Evolutionary conservation across 179 eudicot genomes (phyloP).

Genomic region (Corrigiola litoralis): DNA sequence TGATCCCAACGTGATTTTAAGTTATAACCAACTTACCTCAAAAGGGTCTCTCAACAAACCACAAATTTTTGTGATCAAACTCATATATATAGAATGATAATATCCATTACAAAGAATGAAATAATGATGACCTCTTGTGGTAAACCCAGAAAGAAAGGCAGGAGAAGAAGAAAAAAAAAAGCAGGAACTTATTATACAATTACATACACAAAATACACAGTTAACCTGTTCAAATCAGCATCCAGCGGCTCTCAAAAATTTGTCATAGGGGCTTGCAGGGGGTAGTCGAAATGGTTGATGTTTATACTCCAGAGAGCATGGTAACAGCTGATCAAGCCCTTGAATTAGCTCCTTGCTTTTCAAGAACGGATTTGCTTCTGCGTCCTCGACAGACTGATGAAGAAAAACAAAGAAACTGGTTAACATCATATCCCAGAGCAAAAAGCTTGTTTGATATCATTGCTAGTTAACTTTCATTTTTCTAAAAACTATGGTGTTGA

Average conservation of each 20-base stretch:
- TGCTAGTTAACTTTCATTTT: too few species aligned
- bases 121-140: constrained; percentile 19
- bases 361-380: constrained; percentile 8
- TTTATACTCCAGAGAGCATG: constrained; percentile 30
- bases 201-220: constrained; percentile 29
- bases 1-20: too few species aligned
- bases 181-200: constrained; percentile 1
- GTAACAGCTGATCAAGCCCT: constrained; percentile 18
- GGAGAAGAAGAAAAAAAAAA: background rate
- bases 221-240: constrained; percentile 26
- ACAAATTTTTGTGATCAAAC: background rate
- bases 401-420: constrained; percentile 2
- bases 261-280: constrained; percentile 39
- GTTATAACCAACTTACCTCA: too few species aligned
- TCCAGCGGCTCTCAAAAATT: constrained; percentile 33
- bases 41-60: background rate
- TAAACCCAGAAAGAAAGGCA: background rate
- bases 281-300: constrained; percentile 31
- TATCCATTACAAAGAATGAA: constrained; percentile 34
- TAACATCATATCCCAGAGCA: too few species aligned
- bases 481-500: too few species aligned
- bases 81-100: constrained; percentile 5
- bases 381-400: constrained; percentile 16
- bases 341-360: constrained; percentile 18
- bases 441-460: too few species aligned